Percentiles rank a stretch among this genome's conserved stretches.
These are phyloP conservation scores for Aschersonia sp. DNA, from an alignment of 2,329 filamentous ascomycete species.

Conservation along the genomic window DNA sequence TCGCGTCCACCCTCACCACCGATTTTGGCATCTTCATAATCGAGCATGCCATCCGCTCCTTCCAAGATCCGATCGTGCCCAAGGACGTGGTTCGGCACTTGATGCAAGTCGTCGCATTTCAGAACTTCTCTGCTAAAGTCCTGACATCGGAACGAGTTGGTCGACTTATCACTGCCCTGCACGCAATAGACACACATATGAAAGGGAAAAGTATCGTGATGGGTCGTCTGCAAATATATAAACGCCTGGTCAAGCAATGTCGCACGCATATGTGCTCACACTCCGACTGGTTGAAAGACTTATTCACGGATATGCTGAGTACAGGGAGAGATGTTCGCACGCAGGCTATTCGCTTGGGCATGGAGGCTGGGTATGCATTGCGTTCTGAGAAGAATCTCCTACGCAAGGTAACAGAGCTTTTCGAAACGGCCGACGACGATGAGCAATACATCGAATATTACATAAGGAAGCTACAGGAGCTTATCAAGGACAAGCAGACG, in stretches of 20 bases:
- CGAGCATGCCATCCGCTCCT: constrained; percentile 62
- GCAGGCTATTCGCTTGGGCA: constrained; percentile 60
- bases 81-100: constrained; percentile 71
- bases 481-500: constrained; percentile 45
- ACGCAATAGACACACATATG: constrained; percentile 57
- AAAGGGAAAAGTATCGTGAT: constrained; percentile 70
- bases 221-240: constrained; percentile 66
- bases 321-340: constrained; percentile 60
- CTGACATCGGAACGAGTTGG: constrained; percentile 60
- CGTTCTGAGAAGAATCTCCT: constrained; percentile 56
- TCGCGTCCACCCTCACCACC: constrained; percentile 54
- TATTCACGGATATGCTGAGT: constrained; percentile 73
- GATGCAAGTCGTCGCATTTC: constrained; percentile 66
- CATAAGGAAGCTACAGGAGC: constrained; percentile 48
- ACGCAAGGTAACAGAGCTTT: constrained; percentile 50
- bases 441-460: constrained; percentile 58
- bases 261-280: constrained; percentile 56
- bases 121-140: constrained; percentile 61
- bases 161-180: constrained; percentile 55
- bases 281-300: constrained; percentile 66
- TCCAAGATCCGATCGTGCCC: constrained; percentile 52
- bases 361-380: constrained; percentile 53
- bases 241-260: constrained; percentile 58
- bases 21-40: constrained; percentile 72
- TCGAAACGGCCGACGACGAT: constrained; percentile 34